Base-by-base conservation (phyloP, 108 stramenopile genomes). In the Cylindrotheca closterium region DNA sequence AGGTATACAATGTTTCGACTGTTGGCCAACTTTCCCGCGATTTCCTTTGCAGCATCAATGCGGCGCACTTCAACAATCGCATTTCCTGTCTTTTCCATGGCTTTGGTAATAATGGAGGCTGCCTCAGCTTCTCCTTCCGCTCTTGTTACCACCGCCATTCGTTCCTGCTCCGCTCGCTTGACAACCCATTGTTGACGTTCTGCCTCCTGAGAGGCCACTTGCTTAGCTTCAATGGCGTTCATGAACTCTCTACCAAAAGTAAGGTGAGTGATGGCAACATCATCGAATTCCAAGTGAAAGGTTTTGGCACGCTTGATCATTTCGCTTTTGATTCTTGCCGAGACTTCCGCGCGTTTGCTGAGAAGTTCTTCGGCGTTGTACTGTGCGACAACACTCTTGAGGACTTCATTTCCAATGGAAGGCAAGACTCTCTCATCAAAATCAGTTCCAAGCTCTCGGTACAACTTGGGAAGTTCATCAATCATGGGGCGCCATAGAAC, bases 371-470 rank as follows among this genome's bases (percentile, higher is more conserved):
- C 98, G 22, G 99, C 99, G 67, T 99, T 99, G 87, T 99, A 99
- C 77, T 99, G 97, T 26, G 99, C 98, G 22, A 99, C 99, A 22
- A 98, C 92, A 3, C 96, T 78, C 81, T 99, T 99, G 67, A 99
- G 87, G 25, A 99, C 98, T 81, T 99, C 98, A 68, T 99, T 99
- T 15, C 97, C 97, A 59, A 99, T 92, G 54, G 90, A 92, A 27
- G 99, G 99, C 66, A 99, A 81, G n/a, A 99, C 98, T 31, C 98
- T 93, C 79, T 99, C 99, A 63, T 99, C 96, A 68, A 94, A 99
- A 62, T 99, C 97, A 0, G 79, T 83, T 52, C 98, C 98, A 50
- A 98, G 86, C 81, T 92, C 87, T 53, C 91, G 85, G 76, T 96
- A 99, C 60, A 99, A 83, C 29, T 79, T 66, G 10, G 98, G 95